Evolutionary conservation across 2,329 filamentous ascomycete genomes (phyloP), one percentile per base, ranked within the genome.

Genomic region (Aspergillus jensenii): DNA sequence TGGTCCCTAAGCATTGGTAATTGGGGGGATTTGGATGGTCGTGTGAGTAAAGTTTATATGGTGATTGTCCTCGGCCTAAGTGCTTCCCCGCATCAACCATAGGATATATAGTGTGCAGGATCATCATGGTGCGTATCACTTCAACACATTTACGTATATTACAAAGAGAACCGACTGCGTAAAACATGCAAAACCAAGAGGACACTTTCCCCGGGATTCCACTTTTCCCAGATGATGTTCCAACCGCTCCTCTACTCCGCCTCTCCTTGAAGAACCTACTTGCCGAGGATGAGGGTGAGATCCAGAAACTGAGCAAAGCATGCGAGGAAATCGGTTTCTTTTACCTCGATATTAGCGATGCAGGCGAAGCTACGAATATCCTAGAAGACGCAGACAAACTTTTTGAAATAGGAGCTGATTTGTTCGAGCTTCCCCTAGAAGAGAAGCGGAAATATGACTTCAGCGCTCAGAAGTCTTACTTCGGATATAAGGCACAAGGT

Each of bases 381-480:
- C 70, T 84, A 1, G 43, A 63, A 2, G 72, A 80, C 56, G 78
- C 79, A 3, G 74, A 82, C 41, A 57, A 67, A 1, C 65, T 85
- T 6, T 84, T 84, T 62, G 50, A 67, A 2, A 68, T 83, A 6
- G 79, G 77, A 59, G 69, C 77, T 51, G 57, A 66, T 4, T 73
- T 85, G 12, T 85, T 82, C 63, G 72, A 78, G 4, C 65, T 85
- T 0, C 74, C 76, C 1, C 60, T 80, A 0, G 72, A 79, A 9
- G 84, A 86, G 63, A 83, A 85, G 64, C 64, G 73, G n/a, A 76
- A 79, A 55, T 86, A 84, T 63, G 82, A 85, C 61, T 78, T 84
- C 41, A 78, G 76, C 53, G 71, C 67, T 2, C 68, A 81, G 54
- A 77, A 78, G 11, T 81, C 76, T 2, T 85, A 84, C 56, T 83